These are phyloP conservation scores for Xylaria multiplex DNA, from an alignment of 2,329 filamentous ascomycete species.

Conservation along the genomic window DNA sequence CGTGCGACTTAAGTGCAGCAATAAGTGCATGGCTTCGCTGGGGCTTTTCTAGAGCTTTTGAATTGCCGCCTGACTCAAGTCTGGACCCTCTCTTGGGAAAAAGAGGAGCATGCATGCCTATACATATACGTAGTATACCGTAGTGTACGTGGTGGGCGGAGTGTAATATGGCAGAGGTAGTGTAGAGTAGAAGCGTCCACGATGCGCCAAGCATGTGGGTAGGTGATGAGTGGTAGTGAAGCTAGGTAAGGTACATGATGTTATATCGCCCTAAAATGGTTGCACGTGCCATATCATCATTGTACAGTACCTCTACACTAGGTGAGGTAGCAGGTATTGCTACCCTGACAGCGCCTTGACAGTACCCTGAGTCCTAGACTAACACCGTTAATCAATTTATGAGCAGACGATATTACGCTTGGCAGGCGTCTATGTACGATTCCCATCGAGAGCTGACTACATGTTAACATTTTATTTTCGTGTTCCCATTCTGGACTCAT, in stretches of 20 bases:
- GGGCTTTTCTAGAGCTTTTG: not conserved
- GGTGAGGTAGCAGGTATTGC: not conserved
- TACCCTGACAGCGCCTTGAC: not conserved
- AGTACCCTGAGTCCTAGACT: constrained; percentile 1
- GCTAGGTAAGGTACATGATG: not conserved
- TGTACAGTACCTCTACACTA: not conserved
- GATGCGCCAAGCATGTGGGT: too few species aligned
- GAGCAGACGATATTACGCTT: constrained; percentile 8
- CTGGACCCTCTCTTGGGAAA: not conserved
- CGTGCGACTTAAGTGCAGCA: too few species aligned
- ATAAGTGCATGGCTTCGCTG: too few species aligned
- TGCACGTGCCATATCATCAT: constrained; percentile 16
- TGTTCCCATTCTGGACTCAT: constrained; percentile 1
- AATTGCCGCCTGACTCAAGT: not conserved
- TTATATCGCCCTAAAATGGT: constrained; percentile 8
- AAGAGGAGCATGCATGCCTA: too few species aligned
- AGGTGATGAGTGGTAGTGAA: too few species aligned
- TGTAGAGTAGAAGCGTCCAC: too few species aligned
- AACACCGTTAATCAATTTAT: constrained; percentile 4
- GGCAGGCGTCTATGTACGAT: constrained; percentile 5
- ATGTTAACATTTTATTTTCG: not conserved
- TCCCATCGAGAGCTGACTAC: constrained; percentile 2
- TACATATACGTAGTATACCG: too few species aligned
- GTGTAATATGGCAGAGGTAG: too few species aligned
- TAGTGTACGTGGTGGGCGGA: too few species aligned